Conservation (phyloP, 345 rosid species). For the Moricandia arvensis region DNA sequence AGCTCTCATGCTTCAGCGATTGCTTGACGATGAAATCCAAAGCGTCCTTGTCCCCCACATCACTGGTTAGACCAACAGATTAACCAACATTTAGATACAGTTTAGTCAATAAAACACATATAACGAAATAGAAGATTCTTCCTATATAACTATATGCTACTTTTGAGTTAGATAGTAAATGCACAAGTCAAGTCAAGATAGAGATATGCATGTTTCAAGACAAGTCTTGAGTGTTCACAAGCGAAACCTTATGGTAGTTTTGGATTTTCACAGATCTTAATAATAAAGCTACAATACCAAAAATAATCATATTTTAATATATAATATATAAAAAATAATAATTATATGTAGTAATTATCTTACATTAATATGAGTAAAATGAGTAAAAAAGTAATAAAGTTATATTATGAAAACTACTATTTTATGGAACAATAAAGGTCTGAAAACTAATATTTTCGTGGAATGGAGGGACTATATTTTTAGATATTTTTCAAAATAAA, state of each 20-base stretch:
- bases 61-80: constrained; percentile 41
- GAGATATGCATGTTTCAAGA: background rate
- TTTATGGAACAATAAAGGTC: too few relatives aligned
- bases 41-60: constrained; percentile 57
- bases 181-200: background rate
- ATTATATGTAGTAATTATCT: too few relatives aligned
- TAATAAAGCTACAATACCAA: background rate
- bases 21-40: constrained; percentile 40
- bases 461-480: too few relatives aligned
- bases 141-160: background rate
- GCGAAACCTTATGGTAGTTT: background rate
- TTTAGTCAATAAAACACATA: too few relatives aligned
- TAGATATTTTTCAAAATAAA: too few relatives aligned
- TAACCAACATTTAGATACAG: too few relatives aligned
- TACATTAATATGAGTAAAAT: too few relatives aligned
- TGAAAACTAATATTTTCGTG: too few relatives aligned
- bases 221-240: background rate
- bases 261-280: background rate
- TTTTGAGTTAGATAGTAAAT: background rate
- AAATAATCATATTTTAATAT: too few relatives aligned
- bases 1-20: constrained; percentile 35
- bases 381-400: too few relatives aligned
- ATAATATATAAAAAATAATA: too few relatives aligned
- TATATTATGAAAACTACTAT: too few relatives aligned
- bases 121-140: background rate